A percentile compares a stretch with the other conserved stretches of the same genome.
Evolutionary conservation across 495 filamentous ascomycete genomes (phyloP).

Genomic region (Staphylotrichum tortipilum): DNA sequence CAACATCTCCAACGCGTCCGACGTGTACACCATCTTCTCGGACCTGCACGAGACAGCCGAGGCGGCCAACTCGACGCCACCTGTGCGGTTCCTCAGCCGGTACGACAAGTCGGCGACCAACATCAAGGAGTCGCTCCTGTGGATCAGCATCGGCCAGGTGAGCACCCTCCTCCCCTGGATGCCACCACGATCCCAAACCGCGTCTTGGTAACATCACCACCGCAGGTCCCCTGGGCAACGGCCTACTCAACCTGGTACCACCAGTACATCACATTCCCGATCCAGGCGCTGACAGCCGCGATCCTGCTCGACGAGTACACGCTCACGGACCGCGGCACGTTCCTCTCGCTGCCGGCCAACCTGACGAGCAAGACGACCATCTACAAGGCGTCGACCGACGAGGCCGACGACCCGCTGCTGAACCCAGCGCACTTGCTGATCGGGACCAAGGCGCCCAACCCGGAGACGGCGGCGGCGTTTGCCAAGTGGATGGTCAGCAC

Average conservation of each 20-base stretch:
- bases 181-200: no score
- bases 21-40: neutral
- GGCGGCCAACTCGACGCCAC: neutral
- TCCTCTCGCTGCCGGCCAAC: slow-evolving; percentile 1
- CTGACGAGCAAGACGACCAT: neutral
- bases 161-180: neutral
- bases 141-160: slow-evolving; percentile 3
- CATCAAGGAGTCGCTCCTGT: neutral
- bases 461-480: neutral
- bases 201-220: neutral
- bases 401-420: slow-evolving; percentile 1
- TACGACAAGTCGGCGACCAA: slow-evolving; percentile 1
- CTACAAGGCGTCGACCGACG: neutral
- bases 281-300: neutral
- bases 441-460: neutral
- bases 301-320: slow-evolving; percentile 5
- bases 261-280: neutral
- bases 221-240: neutral
- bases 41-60: neutral
- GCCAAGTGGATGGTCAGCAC: neutral
- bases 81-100: neutral
- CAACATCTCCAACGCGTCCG: neutral
- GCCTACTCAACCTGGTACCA: slow-evolving; percentile 1
- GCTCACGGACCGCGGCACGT: neutral
- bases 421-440: neutral